Conservation (phyloP, 306 rosid genomes). For the Quercus glauca region DNA sequence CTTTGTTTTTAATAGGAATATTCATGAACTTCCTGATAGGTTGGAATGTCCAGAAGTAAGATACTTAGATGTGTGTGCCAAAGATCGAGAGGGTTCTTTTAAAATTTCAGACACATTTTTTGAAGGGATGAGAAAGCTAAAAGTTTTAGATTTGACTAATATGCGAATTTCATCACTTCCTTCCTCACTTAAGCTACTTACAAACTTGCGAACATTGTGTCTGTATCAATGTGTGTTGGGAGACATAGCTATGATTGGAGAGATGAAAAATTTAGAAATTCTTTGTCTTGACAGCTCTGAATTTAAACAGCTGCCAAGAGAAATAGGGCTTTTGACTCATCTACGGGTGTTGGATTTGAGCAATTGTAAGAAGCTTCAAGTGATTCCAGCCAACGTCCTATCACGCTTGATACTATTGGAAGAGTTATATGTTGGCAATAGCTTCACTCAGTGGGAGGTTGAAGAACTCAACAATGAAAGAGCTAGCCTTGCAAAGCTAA, state of each 20-base stretch:
- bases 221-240: neutral
- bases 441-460: neutral
- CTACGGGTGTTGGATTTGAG: neutral
- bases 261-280: neutral
- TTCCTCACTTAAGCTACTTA: too few relatives aligned
- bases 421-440: neutral
- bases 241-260: neutral
- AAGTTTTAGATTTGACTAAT: too few relatives aligned
- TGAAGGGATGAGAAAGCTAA: too few relatives aligned
- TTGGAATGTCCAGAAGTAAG: too few relatives aligned
- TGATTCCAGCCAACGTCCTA: neutral
- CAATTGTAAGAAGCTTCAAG: neutral
- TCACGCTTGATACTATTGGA: neutral
- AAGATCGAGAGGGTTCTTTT: too few relatives aligned
- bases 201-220: neutral
- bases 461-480: neutral
- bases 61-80: accelerated
- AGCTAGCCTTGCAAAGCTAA: neutral
- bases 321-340: neutral
- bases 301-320: neutral
- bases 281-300: accelerated
- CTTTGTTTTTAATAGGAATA: accelerated
- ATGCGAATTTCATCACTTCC: too few relatives aligned
- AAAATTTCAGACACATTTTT: too few relatives aligned
- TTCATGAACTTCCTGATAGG: too few relatives aligned